Conservation (phyloP, 2,329 filamentous ascomycete genomes). For the Anthostomella pinea region DNA sequence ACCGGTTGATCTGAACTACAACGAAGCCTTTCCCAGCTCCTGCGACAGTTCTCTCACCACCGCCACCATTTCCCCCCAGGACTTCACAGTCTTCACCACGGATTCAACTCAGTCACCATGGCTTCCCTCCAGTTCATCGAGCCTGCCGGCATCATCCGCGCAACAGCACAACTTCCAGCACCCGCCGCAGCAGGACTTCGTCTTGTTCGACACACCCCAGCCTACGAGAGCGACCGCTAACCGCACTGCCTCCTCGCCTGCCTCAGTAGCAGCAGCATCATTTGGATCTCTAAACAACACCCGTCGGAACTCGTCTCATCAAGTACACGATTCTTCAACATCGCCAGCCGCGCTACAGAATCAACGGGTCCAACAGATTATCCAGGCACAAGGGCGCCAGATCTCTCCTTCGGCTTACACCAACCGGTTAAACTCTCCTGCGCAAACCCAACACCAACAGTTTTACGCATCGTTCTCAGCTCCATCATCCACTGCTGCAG, state of each 20-base stretch:
- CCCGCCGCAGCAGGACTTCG: slow-evolving; percentile 69
- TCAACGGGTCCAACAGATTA: slow-evolving; percentile 57
- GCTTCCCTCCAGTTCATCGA: slow-evolving; percentile 67
- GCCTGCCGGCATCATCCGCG: slow-evolving; percentile 61
- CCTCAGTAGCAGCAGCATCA: slow-evolving; percentile 40
- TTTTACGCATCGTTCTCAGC: slow-evolving; percentile 65
- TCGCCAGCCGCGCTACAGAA: slow-evolving; percentile 50
- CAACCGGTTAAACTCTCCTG: slow-evolving; percentile 55
- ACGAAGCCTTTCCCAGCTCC: slow-evolving; percentile 56
- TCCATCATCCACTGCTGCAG: slow-evolving; percentile 56
- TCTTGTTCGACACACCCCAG: slow-evolving; percentile 64
- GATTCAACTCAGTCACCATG: slow-evolving; percentile 74
- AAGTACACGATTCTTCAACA: slow-evolving; percentile 35
- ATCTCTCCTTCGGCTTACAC: slow-evolving; percentile 52
- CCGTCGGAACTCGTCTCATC: slow-evolving; percentile 44
- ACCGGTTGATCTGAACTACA: slow-evolving; percentile 66
- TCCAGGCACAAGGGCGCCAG: slow-evolving; percentile 55
- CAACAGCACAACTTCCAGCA: slow-evolving; percentile 53
- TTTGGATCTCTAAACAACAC: slow-evolving; percentile 37
- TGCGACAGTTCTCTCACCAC: slow-evolving; percentile 56
- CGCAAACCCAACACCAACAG: slow-evolving; percentile 48
- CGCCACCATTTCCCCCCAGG: slow-evolving; percentile 61
- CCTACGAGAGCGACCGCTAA: slow-evolving; percentile 43
- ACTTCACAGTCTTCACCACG: slow-evolving; percentile 78
- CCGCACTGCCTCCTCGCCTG: slow-evolving; percentile 42